These are phyloP conservation scores for Citrus hindsii DNA, from an alignment of 345 rosid genomes.

Conservation along the genomic window DNA sequence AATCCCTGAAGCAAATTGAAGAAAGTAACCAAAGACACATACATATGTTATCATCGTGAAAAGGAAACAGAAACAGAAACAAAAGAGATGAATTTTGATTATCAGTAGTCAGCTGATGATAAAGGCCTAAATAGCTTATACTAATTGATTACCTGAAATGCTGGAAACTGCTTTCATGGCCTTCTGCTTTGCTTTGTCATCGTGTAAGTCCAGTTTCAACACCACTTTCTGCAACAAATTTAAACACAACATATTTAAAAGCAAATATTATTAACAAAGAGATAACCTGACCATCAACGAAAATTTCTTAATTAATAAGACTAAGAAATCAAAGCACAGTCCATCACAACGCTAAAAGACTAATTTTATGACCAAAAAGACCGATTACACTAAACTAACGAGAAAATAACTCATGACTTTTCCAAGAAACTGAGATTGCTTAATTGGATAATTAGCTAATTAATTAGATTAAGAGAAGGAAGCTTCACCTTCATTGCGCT, in stretches of 20 bases:
- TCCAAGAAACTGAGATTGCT: background rate
- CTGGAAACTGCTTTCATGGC: constrained; percentile 50
- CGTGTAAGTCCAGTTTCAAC: constrained; percentile 46
- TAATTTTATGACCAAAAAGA: background rate
- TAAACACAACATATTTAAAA: too few species aligned
- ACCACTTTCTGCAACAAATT: constrained; percentile 54
- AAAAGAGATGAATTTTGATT: too few species aligned
- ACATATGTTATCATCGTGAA: too few species aligned
- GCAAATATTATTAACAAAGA: background rate
- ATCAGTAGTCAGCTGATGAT: too few species aligned
- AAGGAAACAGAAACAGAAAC: too few species aligned
- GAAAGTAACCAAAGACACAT: too few species aligned
- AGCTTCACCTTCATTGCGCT: constrained; percentile 30
- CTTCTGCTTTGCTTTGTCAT: constrained; percentile 45
- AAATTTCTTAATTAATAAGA: too few species aligned
- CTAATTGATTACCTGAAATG: constrained; percentile 35
- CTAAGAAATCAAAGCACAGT: too few species aligned
- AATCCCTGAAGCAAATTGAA: constrained; percentile 28
- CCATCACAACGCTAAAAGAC: too few species aligned
- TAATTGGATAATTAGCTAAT: background rate
- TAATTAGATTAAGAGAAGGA: constrained; percentile 9
- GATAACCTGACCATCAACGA: background rate
- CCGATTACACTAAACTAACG: background rate
- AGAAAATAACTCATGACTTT: background rate
- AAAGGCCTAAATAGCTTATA: too few species aligned